A percentile compares a stretch with the other conserved stretches of the same genome.
Conservation (phyloP, 176 grass and related monocot genomes). For the barley (Hordeum vulgare) region MorexV3_pseudomolecules_assembly NC_058520.1:77829950-77830449, state of each 20-base stretch:
- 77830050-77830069: conserved; percentile 42
- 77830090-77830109: conserved; percentile 51
- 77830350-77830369: conserved; percentile 16
- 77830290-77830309: conserved; percentile 38
- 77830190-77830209: neutral
- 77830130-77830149: conserved; percentile 72
- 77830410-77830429: conserved; percentile 46
- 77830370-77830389: conserved; percentile 29
- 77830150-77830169: conserved; percentile 50
- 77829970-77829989: conserved; percentile 38
- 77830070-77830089: conserved; percentile 70
- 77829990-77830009: neutral
- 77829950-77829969: conserved; percentile 60
- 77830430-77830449: conserved; percentile 36
- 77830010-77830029: conserved; percentile 58
- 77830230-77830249: conserved; percentile 6
- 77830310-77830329: conserved; percentile 35
- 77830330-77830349: neutral
- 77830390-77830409: conserved; percentile 55
- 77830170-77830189: conserved; percentile 18
- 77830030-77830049: conserved; percentile 38
- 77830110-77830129: conserved; percentile 62
- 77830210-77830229: conserved; percentile 67
- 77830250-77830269: conserved; percentile 35
- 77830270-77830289: conserved; percentile 14